Evolutionary conservation across 768 basidiomycete genomes (phyloP), one percentile per base, ranked within the genome.

Genomic region (Pholiota conissans): DNA sequence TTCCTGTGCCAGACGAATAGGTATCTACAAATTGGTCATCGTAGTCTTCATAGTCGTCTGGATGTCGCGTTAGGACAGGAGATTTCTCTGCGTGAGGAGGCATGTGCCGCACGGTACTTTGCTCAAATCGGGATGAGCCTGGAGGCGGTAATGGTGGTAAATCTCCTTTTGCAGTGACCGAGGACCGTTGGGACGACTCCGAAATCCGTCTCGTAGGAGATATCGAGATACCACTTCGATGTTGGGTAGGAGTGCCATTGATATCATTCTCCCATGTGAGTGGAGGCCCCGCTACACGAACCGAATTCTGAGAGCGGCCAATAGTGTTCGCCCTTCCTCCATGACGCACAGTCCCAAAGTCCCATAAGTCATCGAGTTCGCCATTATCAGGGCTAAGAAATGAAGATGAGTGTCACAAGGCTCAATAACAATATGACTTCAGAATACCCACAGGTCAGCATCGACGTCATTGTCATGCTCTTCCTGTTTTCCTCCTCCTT

Each of bases 311-410:
- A 22, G 85, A 71, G 51, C 87, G 82, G n/a, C 91, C 91, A 46
- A 92, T 79, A 14, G 91, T 91, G 18, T 74, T 77, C 56, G 74
- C 69, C 63, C 80, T 74, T 45, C 79, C 74, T 40, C 83, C 84
- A 65, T 94, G 88, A 56, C 92, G 90, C 46, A 98, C 89, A 7
- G 96, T 98, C 13, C 96, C 96, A 73, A 98, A 97, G 70, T 98
- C 96, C 96, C 96, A 98, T 30, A 98, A 75, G 61, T 95, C 93
- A 52, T 92, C 91, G 2, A 82, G 79, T 63, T 90, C 89, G 34
- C 79, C 80, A 54, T 77, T 77, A 11, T 74, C 70, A 49, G 79
- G 77, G 48, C 87, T 89, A 59, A n/a, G 9, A 51, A 46, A 27
- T 39, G 28, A 52, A 47, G 42, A 28, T 39, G 26, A 20, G 47